Base-by-base conservation (phyloP, 495 filamentous ascomycete genomes). In the Parathielavia hyrcaniae region DNA sequence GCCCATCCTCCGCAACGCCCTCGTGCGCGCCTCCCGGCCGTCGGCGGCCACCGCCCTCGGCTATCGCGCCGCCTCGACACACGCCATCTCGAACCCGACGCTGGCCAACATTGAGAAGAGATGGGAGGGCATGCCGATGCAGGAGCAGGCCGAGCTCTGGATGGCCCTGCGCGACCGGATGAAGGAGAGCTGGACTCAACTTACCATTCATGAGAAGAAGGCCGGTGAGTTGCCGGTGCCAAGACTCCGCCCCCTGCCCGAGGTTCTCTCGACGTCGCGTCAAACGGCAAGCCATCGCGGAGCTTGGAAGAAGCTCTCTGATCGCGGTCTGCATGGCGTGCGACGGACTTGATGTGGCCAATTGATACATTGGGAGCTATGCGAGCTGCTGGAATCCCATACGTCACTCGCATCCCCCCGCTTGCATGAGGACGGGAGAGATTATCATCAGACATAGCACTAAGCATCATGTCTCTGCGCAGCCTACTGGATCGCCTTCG, bases 401-500 rank as follows among this genome's bases (percentile, higher is more conserved):
- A 48, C 59, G 53, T 57, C 59, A 61, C 59, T 30, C 32, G 13
- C 47, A 53, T 17, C 58, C 48, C 58, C 53, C 58, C 10, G 47
- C 9, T 14, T 8, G 30, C 55, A 53, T 44, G 30, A n/a, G n/a
- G n/a, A n/a, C n/a, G 35, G 17, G 64, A 58, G 36, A 41, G 46
- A 63, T 36, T 45, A 50, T 9, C n/a, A 62, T 22, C 26, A 39
- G 26, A 17, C 51, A 23, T 36, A 49, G 50, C 19, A 41, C 59
- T 58, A 51, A 60, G 50, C 36, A 49, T 41, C 23, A 34, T 48
- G 45, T 54, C 60, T 57, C 56, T 51, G 55, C 35, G 69, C 72
- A 98, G 93, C 93, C 63, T 98, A 97, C 86, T 98, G 86, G 85
- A 95, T 97, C 67, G 91, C 93, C 62, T 98, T 98, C 72, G 93